Evolutionary conservation across 306 rosid genomes (phyloP).

Genomic region (Begonia loranthoides): DNA sequence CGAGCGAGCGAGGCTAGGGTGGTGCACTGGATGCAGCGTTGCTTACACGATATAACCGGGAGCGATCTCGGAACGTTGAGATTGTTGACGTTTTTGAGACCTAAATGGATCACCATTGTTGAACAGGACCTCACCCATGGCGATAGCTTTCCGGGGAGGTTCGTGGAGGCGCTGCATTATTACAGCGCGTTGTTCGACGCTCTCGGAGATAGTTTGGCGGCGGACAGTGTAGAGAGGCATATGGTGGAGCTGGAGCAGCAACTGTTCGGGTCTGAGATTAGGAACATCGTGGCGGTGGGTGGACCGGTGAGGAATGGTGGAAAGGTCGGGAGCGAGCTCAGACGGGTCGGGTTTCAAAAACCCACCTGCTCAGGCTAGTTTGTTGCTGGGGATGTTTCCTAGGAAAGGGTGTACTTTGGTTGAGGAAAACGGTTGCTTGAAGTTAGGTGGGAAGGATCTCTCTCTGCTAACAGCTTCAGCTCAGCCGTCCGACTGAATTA

Average conservation of each 20-base stretch:
- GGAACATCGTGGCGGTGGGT: conserved; percentile 86
- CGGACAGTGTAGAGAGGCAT: conserved; percentile 62
- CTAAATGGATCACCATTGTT: conserved; percentile 64
- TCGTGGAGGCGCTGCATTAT: conserved; percentile 92
- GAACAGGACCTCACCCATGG: conserved; percentile 91
- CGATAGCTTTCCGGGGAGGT: conserved; percentile 64
- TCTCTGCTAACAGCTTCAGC: conserved; percentile 84
- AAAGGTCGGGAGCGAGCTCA: conserved; percentile 71
- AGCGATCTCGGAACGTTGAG: conserved; percentile 70
- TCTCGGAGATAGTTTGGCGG: conserved; percentile 61
- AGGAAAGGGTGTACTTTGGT: conserved; percentile 85
- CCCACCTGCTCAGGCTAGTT: conserved; percentile 89
- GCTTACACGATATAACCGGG: conserved; percentile 78
- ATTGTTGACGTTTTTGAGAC: conserved; percentile 40
- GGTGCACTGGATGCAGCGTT: conserved; percentile 99
- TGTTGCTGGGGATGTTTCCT: conserved; percentile 81
- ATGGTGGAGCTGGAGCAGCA: conserved; percentile 98
- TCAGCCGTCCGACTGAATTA: conserved; percentile 59
- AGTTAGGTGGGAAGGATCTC: conserved; percentile 90
- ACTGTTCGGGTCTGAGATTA: conserved; percentile 72
- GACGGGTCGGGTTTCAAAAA: conserved; percentile 55
- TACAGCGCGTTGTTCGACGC: conserved; percentile 99
- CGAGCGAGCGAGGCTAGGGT: conserved; percentile 51
- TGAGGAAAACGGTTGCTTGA: conserved; percentile 74
- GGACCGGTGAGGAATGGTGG: conserved; percentile 88